Evolutionary conservation across 1,139 yeast species (phyloP), one percentile per base, ranked within the genome.

Genomic region (Geotrichum candidum): DNA sequence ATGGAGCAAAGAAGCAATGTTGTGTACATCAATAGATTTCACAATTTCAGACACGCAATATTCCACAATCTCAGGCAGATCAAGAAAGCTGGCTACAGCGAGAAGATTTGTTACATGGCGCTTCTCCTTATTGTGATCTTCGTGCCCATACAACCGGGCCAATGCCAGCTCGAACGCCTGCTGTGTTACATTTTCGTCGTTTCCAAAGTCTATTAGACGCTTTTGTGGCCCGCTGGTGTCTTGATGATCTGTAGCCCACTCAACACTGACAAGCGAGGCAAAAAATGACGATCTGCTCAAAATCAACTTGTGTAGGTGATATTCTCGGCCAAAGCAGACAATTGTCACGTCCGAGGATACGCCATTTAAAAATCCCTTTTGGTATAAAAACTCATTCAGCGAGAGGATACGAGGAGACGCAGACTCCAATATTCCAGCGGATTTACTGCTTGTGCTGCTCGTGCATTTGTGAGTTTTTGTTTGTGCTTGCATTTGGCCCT

Each of bases 41-140:
- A 81, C 70, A 22, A 81, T 74, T 55, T 68, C 68, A 29, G 74
- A 76, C 0, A 82, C 79, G 13, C 83, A 77, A 1, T 74, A 68
- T 38, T 80, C 78, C 2, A 80, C 82, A 18, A 80, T 70, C 15
- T 78, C 80, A 1, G 77, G 75, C 48, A 82, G 73, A 54, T 78
- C 82, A 48, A 82, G 68, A 65, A 78, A 82, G 60, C 78, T 82
- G 0, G 84, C 83, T 11, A 81, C 74, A 1, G 84, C 83, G 58
- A 82, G 75, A 73, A 81, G 70, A 29, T 73, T 74, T 60, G 76
- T 72, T 9, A 80, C 73, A 25, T 76, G 71, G 25, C 68, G 65
- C 15, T 68, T 68, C 57, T 77, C 81, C 15, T 71, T 69, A 15
- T 69, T 69, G 1, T 68, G 56, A 56, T 77, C 76, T 2, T 68